phyloP scores from a whole-genome alignment of 805 yeast genomes.

The Candida railenensis region DNA sequence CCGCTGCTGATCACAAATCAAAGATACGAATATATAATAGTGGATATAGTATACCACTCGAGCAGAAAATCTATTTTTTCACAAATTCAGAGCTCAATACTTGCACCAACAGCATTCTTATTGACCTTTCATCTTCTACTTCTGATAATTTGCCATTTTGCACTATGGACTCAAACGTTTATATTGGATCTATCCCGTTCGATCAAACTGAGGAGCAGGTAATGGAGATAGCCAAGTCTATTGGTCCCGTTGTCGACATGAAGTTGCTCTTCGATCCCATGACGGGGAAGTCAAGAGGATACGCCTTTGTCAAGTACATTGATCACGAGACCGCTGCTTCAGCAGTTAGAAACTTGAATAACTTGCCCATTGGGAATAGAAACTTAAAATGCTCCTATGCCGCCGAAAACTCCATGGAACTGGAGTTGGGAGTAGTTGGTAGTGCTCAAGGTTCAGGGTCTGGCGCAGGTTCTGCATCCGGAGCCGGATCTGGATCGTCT shows the following conservation, averaged over 20 bases:
- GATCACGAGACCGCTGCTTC: slow-evolving; percentile 86
- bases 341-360: slow-evolving; percentile 86
- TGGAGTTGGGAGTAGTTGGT: slow-evolving; percentile 6
- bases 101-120: too few species aligned
- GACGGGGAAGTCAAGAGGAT: slow-evolving; percentile 90
- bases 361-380: slow-evolving; percentile 72
- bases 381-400: slow-evolving; percentile 73
- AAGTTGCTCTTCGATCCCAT: slow-evolving; percentile 81
- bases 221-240: slow-evolving; percentile 77
- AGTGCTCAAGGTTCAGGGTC: slow-evolving; percentile 9
- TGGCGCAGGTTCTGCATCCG: slow-evolving; percentile 13
- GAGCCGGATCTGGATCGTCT: slow-evolving; percentile 14
- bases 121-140: too few species aligned
- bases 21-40: too few species aligned
- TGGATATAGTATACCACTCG: too few species aligned
- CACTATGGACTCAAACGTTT: slow-evolving; percentile 35
- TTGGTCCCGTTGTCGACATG: slow-evolving; percentile 76
- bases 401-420: slow-evolving; percentile 35
- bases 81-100: too few species aligned
- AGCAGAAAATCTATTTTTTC: too few species aligned
- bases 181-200: slow-evolving; percentile 85
- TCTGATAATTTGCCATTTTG: too few species aligned
- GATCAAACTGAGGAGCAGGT: slow-evolving; percentile 94
- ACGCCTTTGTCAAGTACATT: slow-evolving; percentile 80
- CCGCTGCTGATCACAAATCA: too few species aligned